Evolutionary conservation across 768 basidiomycete genomes (phyloP).

Genomic region (Fomitopsis pulvina): DNA sequence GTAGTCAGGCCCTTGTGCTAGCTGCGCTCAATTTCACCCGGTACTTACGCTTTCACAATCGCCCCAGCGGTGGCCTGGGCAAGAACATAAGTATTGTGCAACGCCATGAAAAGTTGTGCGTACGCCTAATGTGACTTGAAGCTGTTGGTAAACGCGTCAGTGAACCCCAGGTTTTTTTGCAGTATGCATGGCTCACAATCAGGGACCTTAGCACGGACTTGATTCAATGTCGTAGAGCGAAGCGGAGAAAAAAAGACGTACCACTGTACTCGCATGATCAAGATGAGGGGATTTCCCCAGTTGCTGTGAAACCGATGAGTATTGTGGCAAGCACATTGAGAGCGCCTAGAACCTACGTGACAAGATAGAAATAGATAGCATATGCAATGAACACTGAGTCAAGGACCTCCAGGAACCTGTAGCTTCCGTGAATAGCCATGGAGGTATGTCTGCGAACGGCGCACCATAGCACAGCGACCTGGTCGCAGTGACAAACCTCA

Average conservation of each 20-base stretch:
- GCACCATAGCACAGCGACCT: slow-evolving; percentile 31
- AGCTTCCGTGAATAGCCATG: background rate
- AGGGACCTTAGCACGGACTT: slow-evolving; percentile 12
- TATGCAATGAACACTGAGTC: slow-evolving; percentile 50
- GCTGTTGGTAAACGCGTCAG: slow-evolving; percentile 4
- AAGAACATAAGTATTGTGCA: slow-evolving; percentile 9
- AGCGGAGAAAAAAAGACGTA: background rate
- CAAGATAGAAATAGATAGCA: slow-evolving; percentile 45
- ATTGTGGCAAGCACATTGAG: background rate
- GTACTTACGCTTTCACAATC: slow-evolving; percentile 48
- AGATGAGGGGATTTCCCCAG: slow-evolving; percentile 18
- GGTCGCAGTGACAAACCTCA: background rate
- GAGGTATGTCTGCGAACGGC: background rate
- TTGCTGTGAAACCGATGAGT: slow-evolving; percentile 11
- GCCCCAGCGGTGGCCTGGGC: slow-evolving; percentile 45
- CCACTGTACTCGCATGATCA: slow-evolving; percentile 19
- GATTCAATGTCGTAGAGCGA: no score
- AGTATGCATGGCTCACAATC: slow-evolving; percentile 11
- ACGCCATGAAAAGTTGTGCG: slow-evolving; percentile 7
- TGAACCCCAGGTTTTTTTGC: background rate
- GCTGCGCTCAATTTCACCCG: background rate
- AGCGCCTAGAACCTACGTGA: slow-evolving; percentile 36
- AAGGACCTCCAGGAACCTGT: slow-evolving; percentile 38
- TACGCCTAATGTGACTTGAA: slow-evolving; percentile 23
- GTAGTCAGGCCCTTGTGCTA: background rate